Percentiles rank a stretch among this genome's conserved stretches.
These are phyloP conservation scores for Solanum hybrid DNA, from an alignment of 305 asterid species.

Conservation along the genomic window DNA sequence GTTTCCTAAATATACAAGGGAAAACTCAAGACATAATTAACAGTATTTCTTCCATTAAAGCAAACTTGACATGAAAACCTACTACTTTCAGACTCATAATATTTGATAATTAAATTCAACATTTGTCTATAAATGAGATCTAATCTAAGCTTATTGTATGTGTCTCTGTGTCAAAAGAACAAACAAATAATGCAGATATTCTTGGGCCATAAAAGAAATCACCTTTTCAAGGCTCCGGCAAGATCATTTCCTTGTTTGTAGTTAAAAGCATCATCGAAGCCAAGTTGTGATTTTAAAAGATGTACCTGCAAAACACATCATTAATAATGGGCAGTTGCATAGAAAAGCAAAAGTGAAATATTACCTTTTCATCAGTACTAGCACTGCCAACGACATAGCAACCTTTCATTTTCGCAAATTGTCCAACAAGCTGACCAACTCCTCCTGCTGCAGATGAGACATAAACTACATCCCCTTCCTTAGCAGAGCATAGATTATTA, in stretches of 20 bases:
- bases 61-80: background rate
- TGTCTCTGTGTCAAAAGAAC: background rate
- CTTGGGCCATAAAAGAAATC: background rate
- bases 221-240: slow-evolving; percentile 12
- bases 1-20: no score
- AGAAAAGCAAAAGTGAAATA: background rate
- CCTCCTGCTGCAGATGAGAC: slow-evolving; percentile 22
- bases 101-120: background rate
- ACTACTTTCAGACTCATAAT: background rate
- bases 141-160: background rate
- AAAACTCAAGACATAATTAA: background rate
- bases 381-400: slow-evolving; percentile 25
- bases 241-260: slow-evolving; percentile 7
- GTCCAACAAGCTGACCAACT: slow-evolving; percentile 24
- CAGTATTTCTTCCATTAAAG: background rate
- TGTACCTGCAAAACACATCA: slow-evolving; percentile 4
- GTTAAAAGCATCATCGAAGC: slow-evolving; percentile 20
- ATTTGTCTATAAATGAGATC: background rate
- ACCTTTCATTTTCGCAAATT: slow-evolving; percentile 15
- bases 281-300: slow-evolving; percentile 11
- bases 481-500: slow-evolving; percentile 12
- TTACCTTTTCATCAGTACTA: slow-evolving; percentile 16
- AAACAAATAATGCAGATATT: background rate
- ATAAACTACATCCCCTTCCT: slow-evolving; percentile 19
- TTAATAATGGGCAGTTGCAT: background rate